phyloP scores from a whole-genome alignment of 2,329 filamentous ascomycete genomes.

The Cercospora sp. region DNA sequence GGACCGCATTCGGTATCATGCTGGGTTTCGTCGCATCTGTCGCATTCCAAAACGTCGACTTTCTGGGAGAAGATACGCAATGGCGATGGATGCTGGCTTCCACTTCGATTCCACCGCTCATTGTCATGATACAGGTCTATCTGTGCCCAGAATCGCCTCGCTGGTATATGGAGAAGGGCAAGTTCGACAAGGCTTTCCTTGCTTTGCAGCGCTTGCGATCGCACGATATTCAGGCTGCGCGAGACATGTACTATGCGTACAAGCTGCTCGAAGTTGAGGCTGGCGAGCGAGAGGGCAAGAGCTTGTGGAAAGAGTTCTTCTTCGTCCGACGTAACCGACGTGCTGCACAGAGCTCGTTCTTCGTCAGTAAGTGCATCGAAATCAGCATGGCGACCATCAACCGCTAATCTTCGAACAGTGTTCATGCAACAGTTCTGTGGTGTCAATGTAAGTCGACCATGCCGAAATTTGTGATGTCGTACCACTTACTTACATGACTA shows the following conservation, averaged over 20 bases:
- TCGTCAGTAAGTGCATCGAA: conserved; percentile 26
- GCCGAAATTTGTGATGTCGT: not conserved
- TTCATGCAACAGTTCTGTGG: conserved; percentile 39
- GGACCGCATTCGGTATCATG: conserved; percentile 49
- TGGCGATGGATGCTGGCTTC: conserved; percentile 38
- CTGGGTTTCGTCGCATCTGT: conserved; percentile 47
- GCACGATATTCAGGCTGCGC: conserved; percentile 42
- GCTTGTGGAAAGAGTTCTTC: conserved; percentile 43
- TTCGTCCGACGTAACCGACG: conserved; percentile 37
- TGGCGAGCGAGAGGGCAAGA: conserved; percentile 39
- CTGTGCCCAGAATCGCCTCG: conserved; percentile 47
- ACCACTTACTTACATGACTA: conserved; percentile 12
- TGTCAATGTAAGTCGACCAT: conserved; percentile 2
- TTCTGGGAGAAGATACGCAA: conserved; percentile 28
- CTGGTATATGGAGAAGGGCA: conserved; percentile 45
- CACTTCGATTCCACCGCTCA: conserved; percentile 44
- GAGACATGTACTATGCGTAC: conserved; percentile 44
- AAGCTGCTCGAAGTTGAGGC: conserved; percentile 42
- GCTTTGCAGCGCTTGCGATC: conserved; percentile 41
- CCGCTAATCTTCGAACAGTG: conserved; percentile 18
- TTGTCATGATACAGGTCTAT: conserved; percentile 39
- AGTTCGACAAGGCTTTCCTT: conserved; percentile 41
- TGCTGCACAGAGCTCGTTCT: conserved; percentile 38
- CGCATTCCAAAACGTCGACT: conserved; percentile 38
- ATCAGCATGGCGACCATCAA: too few relatives aligned